These are phyloP conservation scores for Acer negundo DNA, from an alignment of 345 rosid species.

Conservation along the genomic window DNA sequence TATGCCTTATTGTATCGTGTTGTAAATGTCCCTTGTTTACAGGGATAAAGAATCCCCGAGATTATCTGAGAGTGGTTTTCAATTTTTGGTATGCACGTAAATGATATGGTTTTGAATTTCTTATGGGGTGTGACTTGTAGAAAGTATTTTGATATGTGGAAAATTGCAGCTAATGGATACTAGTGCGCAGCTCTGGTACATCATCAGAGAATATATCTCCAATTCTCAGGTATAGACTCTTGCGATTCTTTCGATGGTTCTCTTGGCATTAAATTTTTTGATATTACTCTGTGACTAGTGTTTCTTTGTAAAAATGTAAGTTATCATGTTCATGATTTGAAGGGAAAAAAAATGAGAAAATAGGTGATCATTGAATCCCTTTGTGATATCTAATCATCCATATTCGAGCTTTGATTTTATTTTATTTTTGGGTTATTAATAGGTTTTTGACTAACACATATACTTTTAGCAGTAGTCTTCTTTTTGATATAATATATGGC, in stretches of 20 bases:
- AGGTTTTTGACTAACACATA: background rate
- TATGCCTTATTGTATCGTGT: slow-evolving; percentile 15
- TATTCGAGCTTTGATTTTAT: background rate
- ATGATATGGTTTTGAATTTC: slow-evolving; percentile 26
- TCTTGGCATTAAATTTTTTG: slow-evolving; percentile 18
- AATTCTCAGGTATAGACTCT: slow-evolving; percentile 75
- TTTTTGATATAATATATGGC: background rate
- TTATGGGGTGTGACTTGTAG: slow-evolving; percentile 14
- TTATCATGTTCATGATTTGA: background rate
- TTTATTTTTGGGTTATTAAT: background rate
- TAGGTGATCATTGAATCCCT: background rate
- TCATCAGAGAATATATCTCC: slow-evolving; percentile 89
- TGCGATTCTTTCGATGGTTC: slow-evolving; percentile 20
- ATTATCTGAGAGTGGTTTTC: slow-evolving; percentile 94
- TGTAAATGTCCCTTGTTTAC: slow-evolving; percentile 26
- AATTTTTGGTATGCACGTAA: slow-evolving; percentile 79
- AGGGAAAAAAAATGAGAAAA: background rate
- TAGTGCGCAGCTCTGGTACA: slow-evolving; percentile 97
- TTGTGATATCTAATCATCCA: background rate
- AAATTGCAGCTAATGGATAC: slow-evolving; percentile 92
- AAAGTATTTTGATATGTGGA: slow-evolving; percentile 24
- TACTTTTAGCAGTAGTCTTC: background rate
- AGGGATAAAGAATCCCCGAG: slow-evolving; percentile 86
- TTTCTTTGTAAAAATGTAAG: background rate
- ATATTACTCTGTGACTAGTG: background rate